Conservation (phyloP, 1,284 basidiomycete species). For the Cutaneotrichosporon dermatis region DNA sequence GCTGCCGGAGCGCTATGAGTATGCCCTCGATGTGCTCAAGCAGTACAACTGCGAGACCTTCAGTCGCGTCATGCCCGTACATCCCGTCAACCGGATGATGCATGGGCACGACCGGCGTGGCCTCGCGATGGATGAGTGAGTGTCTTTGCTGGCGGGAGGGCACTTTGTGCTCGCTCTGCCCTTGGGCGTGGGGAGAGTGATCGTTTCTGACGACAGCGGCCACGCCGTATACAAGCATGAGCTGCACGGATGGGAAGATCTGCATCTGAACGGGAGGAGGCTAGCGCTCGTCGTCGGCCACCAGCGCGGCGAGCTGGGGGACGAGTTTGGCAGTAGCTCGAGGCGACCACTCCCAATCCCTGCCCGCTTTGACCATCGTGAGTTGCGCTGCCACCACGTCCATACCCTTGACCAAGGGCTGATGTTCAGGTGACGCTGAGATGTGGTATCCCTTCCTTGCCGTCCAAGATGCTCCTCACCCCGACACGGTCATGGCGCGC, state of each 20-base stretch:
- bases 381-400: too few species aligned
- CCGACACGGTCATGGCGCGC: background rate
- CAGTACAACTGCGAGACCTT: background rate
- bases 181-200: too few species aligned
- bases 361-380: too few species aligned
- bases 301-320: background rate
- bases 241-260: background rate
- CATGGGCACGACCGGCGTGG: background rate
- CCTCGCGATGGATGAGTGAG: too few species aligned
- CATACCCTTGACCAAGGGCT: too few species aligned
- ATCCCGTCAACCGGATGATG: background rate
- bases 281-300: background rate
- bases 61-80: background rate
- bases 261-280: background rate
- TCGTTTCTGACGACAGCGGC: background rate
- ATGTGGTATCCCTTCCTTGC: background rate
- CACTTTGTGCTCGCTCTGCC: too few species aligned
- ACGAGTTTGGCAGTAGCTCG: too few species aligned
- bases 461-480: background rate
- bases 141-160: too few species aligned
- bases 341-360: too few species aligned
- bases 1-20: background rate
- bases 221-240: background rate
- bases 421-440: too few species aligned
- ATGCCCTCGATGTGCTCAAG: background rate